Evolutionary conservation across 768 basidiomycete species (phyloP).

Genomic region (Podaxis sp.): DNA sequence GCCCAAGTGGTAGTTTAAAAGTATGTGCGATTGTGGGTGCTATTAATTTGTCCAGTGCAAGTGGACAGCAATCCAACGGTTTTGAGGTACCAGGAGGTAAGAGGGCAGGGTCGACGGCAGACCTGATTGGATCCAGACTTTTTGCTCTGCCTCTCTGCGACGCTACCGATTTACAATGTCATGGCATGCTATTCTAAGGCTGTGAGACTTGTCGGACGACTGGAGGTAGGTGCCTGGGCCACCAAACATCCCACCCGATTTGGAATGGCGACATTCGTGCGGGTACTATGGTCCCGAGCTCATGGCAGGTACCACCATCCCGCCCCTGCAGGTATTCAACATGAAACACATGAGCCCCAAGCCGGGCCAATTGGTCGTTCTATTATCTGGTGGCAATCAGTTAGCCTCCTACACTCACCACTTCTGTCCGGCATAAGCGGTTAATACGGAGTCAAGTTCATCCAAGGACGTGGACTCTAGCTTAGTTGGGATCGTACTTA

Average conservation of each 20-base stretch:
- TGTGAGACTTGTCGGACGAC: neutral
- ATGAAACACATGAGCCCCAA: neutral
- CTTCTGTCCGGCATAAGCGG: too few relatives aligned
- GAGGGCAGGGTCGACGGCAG: neutral
- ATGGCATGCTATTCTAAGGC: neutral
- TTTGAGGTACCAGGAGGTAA: neutral
- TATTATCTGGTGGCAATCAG: neutral
- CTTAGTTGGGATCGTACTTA: too few relatives aligned
- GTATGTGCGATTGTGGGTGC: neutral
- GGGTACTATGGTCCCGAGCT: neutral
- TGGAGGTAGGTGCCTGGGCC: neutral
- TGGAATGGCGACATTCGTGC: too few relatives aligned
- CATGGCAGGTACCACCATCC: neutral
- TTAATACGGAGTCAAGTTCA: neutral
- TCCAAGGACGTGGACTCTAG: neutral
- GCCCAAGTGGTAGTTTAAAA: neutral
- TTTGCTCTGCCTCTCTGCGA: neutral
- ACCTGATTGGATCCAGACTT: neutral
- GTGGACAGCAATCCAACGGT: neutral
- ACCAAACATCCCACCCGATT: too few relatives aligned
- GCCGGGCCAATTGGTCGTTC: neutral
- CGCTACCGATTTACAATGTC: neutral
- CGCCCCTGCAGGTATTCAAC: neutral
- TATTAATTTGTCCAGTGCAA: neutral
- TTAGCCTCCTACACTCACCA: neutral